Percentiles rank a stretch among this genome's conserved stretches.
Evolutionary conservation across 306 rosid species (phyloP).

Genomic region (Pachyrhizus erosus): DNA sequence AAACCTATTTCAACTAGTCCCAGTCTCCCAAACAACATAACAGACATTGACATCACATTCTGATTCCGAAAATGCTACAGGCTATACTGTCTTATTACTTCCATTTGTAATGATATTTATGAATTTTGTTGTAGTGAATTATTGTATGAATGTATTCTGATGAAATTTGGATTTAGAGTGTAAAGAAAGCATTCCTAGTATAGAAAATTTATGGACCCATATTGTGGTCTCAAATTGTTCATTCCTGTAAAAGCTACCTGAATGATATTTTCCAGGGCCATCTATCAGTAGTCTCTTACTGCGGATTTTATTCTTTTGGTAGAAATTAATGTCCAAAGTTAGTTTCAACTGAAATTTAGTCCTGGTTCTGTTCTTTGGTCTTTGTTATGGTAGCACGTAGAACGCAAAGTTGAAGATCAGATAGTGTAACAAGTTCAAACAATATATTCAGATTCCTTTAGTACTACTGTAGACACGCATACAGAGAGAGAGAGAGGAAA

Average conservation of each 20-base stretch:
- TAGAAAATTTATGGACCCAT: not conserved
- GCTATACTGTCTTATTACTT: not conserved
- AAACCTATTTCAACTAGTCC: no score
- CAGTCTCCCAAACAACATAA: not conserved
- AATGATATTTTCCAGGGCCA: conserved; percentile 2
- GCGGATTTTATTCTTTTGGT: conserved; percentile 5
- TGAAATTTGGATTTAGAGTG: not conserved
- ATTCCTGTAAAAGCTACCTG: conserved; percentile 24
- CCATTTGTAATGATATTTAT: not conserved
- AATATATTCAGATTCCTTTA: conserved; percentile 20
- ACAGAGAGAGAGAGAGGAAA: not conserved
- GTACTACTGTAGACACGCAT: not conserved
- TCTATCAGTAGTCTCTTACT: conserved; percentile 3
- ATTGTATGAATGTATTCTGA: not conserved
- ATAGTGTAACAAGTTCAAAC: conserved; percentile 2
- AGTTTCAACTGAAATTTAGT: conserved; percentile 17
- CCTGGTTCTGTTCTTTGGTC: conserved; percentile 3
- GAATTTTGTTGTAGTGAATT: not conserved
- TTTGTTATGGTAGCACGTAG: conserved; percentile 17
- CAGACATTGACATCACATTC: conserved; percentile 3
- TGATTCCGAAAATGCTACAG: not conserved
- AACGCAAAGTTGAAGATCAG: conserved; percentile 2
- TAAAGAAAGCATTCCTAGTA: not conserved
- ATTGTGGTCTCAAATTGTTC: conserved; percentile 35
- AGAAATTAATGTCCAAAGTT: conserved; percentile 30